A percentile compares a stretch with the other conserved stretches of the same genome.
Evolutionary conservation across 441 rosid species (phyloP).

Genomic region (Capsella rubella): DNA sequence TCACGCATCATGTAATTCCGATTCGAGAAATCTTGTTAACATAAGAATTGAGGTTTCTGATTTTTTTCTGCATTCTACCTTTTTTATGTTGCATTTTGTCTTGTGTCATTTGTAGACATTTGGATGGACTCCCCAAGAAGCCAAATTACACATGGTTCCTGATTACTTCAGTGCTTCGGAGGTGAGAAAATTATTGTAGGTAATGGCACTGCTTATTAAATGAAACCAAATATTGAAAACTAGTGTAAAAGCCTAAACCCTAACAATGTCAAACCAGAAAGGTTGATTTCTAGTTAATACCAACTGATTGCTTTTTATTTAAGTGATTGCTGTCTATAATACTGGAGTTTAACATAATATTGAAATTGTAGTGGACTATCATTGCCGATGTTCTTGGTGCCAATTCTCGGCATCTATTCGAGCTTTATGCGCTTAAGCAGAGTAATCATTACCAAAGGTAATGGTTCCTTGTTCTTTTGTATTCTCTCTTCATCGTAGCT

Average conservation of each 20-base stretch:
- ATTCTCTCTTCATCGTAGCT: not conserved
- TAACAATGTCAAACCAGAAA: slow-evolving; percentile 18
- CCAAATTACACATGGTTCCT: slow-evolving; percentile 89
- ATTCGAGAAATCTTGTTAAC: not conserved
- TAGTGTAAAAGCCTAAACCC: slow-evolving; percentile 22
- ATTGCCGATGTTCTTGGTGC: slow-evolving; percentile 91
- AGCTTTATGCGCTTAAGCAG: slow-evolving; percentile 92
- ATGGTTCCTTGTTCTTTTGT: slow-evolving; percentile 33
- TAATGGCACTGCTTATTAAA: slow-evolving; percentile 15
- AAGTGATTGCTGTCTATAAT: slow-evolving; percentile 3
- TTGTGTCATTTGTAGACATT: slow-evolving; percentile 62
- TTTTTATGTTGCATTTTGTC: slow-evolving; percentile 34
- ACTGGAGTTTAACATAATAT: slow-evolving; percentile 32
- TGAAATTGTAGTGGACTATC: slow-evolving; percentile 71
- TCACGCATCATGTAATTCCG: not conserved
- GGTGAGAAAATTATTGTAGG: slow-evolving; percentile 54
- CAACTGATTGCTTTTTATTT: slow-evolving; percentile 1
- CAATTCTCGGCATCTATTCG: slow-evolving; percentile 88
- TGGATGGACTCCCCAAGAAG: slow-evolving; percentile 96
- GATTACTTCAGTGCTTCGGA: slow-evolving; percentile 89
- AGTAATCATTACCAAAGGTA: slow-evolving; percentile 81
- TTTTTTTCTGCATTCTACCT: not conserved
- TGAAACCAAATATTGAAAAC: slow-evolving; percentile 20
- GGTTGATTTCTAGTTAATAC: not conserved
- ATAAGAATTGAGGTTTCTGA: slow-evolving; percentile 3